Evolutionary conservation across 768 basidiomycete species (phyloP).

Genomic region (Rhodotorula paludigena): DNA sequence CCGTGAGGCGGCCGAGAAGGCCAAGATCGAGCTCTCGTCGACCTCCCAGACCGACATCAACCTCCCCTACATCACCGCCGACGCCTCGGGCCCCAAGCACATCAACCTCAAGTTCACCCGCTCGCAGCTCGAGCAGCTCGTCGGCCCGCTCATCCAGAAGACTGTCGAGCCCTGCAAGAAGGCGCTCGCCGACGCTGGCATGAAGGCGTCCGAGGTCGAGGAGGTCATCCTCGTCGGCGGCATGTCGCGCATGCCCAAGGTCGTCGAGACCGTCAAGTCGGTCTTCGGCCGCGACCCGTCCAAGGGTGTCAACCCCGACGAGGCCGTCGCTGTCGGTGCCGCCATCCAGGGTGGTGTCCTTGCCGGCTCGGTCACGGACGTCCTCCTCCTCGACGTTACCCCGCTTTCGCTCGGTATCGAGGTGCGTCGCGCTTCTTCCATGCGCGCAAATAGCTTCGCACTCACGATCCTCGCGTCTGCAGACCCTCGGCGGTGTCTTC

Average conservation of each 20-base stretch:
- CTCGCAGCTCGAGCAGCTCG: slow-evolving; percentile 83
- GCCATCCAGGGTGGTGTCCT: slow-evolving; percentile 97
- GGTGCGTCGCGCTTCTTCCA: slow-evolving; percentile 10
- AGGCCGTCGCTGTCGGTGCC: slow-evolving; percentile 97
- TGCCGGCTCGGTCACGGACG: slow-evolving; percentile 88
- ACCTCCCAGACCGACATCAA: slow-evolving; percentile 95
- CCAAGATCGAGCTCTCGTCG: slow-evolving; percentile 95
- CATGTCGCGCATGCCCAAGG: slow-evolving; percentile 96
- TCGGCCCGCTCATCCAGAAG: slow-evolving; percentile 72
- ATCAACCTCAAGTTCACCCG: slow-evolving; percentile 87
- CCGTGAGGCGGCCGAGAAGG: slow-evolving; percentile 98
- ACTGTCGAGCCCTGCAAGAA: slow-evolving; percentile 96
- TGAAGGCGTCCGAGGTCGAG: slow-evolving; percentile 86
- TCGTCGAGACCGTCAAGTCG: slow-evolving; percentile 84
- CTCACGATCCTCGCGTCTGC: slow-evolving; percentile 44
- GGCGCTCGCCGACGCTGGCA: slow-evolving; percentile 85
- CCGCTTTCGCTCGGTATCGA: slow-evolving; percentile 81
- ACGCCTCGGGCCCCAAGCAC: slow-evolving; percentile 90
- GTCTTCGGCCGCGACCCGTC: slow-evolving; percentile 94
- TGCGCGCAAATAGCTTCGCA: not conserved
- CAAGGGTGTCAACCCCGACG: slow-evolving; percentile 99
- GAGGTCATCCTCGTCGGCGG: slow-evolving; percentile 98
- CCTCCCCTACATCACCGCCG: slow-evolving; percentile 95
- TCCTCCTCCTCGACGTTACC: slow-evolving; percentile 87
- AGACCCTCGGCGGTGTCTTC: slow-evolving; percentile 99